These are phyloP conservation scores for Candida qinlingensis DNA, from an alignment of 805 yeast species.

Conservation along the genomic window DNA sequence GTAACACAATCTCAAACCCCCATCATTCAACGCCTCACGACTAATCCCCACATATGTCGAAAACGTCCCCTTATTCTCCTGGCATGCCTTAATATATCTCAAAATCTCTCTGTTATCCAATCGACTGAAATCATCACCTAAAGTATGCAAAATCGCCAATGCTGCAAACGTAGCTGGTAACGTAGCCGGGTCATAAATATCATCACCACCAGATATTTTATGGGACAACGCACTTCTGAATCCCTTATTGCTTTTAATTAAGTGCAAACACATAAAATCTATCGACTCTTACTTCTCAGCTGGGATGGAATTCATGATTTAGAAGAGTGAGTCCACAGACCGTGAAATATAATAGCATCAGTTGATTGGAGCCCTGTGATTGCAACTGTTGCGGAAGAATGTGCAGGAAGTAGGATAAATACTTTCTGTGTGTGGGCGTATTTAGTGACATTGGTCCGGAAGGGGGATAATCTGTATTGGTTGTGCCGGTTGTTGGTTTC, in stretches of 20 bases:
- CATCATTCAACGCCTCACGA: constrained; percentile 45
- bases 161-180: constrained; percentile 77
- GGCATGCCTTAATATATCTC: constrained; percentile 56
- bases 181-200: constrained; percentile 52
- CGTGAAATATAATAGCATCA: constrained; percentile 69
- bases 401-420: constrained; percentile 45
- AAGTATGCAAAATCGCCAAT: constrained; percentile 47
- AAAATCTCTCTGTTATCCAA: constrained; percentile 41
- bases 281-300: constrained; percentile 29
- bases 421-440: constrained; percentile 21
- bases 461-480: too few species aligned
- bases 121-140: constrained; percentile 37
- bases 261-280: constrained; percentile 43
- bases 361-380: constrained; percentile 60
- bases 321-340: constrained; percentile 43
- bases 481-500: too few species aligned
- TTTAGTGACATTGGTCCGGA: background rate
- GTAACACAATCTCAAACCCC: constrained; percentile 70
- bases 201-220: constrained; percentile 14
- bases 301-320: constrained; percentile 22
- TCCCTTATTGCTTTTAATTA: constrained; percentile 34
- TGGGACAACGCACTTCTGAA: constrained; percentile 58
- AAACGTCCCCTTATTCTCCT: constrained; percentile 55
- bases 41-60: constrained; percentile 33
- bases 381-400: constrained; percentile 53